Evolutionary conservation across 805 yeast genomes (phyloP), one percentile per base, ranked within the genome.

Genomic region (Kodamaea sagamina): DNA sequence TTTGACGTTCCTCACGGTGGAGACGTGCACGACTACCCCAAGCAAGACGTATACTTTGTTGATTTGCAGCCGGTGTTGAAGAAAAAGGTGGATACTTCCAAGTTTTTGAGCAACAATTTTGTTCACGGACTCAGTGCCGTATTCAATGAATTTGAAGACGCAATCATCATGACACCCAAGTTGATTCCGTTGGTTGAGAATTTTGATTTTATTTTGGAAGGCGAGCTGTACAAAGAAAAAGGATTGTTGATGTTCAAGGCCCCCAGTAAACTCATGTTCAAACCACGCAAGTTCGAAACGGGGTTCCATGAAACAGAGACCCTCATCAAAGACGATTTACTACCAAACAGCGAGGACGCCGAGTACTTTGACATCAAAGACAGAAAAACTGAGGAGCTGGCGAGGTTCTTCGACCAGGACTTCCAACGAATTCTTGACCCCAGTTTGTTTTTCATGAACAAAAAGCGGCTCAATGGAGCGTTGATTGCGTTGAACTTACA

Each of bases 81-180:
- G 32, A 49, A 48, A 22, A 47, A 52, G 6, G 13, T 9, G 29
- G 29, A 4, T 28, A 6, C 8, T 6, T 7, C 13, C 6, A 19
- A 8, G 22, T 26, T 27, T 22, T 32, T 29, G 15, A 31, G 32
- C 31, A 24, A 43, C 7, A 32, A 37, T n/a, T 53, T 50, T 13
- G 54, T 54, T 31, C 38, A 55, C 16, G 42, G 50, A 17, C 28
- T 50, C 32, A 44, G 63, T 7, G 59, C 69, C 8, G 47, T 69
- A 9, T 66, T 65, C 53, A 58, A 58, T 42, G 55, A 68, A 0
- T 68, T 67, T 43, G 65, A 61, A 35, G 63, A 65, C 19, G 51
- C 55, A 3, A 42, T 68, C 6, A 42, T 65, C 10, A 18, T 68
- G 26, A 54, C 61, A 7, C 57, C 65, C 9, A 53, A 60, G 31